Conservation (phyloP, 306 rosid species). For the Notholithocarpus densiflorus region DNA sequence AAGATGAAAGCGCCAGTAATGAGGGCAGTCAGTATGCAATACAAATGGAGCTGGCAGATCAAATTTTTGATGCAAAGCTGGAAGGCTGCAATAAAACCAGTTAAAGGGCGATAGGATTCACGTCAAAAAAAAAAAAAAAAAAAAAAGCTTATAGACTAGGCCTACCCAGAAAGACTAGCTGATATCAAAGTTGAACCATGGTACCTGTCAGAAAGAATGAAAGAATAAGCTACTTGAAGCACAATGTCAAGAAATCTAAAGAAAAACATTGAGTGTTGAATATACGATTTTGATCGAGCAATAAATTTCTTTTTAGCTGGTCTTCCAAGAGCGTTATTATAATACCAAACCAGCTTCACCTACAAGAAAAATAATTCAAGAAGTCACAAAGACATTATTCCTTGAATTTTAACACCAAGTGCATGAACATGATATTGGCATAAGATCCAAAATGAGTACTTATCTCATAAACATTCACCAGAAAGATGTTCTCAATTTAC, state of each 20-base stretch:
- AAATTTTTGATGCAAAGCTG: slow-evolving; percentile 86
- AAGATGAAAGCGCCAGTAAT: slow-evolving; percentile 93
- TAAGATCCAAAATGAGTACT: background rate
- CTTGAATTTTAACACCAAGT: background rate
- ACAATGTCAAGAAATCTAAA: slow-evolving; percentile 21
- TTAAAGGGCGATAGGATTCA: slow-evolving; percentile 6
- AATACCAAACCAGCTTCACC: slow-evolving; percentile 98
- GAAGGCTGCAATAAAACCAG: slow-evolving; percentile 55
- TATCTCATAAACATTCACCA: background rate
- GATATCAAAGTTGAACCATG: slow-evolving; percentile 90
- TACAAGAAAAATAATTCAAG: slow-evolving; percentile 35
- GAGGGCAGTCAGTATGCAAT: slow-evolving; percentile 93
- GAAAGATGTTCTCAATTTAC: background rate
- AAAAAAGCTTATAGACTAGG: background rate
- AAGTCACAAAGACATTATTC: background rate
- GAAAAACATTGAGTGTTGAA: slow-evolving; percentile 29
- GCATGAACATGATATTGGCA: slow-evolving; percentile 10
- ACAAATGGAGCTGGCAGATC: slow-evolving; percentile 96
- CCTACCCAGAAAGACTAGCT: slow-evolving; percentile 96
- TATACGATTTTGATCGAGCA: slow-evolving; percentile 82
- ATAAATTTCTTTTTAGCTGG: slow-evolving; percentile 90
- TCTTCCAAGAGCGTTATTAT: slow-evolving; percentile 91
- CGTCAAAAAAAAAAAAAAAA: background rate
- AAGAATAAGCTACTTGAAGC: slow-evolving; percentile 12
- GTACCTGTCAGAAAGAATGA: slow-evolving; percentile 53